A percentile compares a stretch with the other conserved stretches of the same genome.
These are phyloP conservation scores for Thinopyrum elongatum DNA, from an alignment of 176 grass and related monocot species.

Conservation along the genomic window DNA sequence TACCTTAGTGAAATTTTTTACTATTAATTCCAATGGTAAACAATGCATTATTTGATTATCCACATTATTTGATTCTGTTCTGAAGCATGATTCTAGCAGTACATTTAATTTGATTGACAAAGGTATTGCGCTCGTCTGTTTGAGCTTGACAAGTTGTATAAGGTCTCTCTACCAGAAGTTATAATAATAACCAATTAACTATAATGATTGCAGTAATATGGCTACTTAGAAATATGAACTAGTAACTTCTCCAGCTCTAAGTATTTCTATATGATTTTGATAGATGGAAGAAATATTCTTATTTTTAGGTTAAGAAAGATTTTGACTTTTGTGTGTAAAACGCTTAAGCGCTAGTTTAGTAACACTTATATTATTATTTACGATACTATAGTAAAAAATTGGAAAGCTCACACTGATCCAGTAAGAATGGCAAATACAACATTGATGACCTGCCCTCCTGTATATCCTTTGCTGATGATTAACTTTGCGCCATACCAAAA, in stretches of 20 bases:
- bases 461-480: conserved; percentile 67
- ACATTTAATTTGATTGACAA: background rate
- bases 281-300: background rate
- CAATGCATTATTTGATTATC: background rate
- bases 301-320: background rate
- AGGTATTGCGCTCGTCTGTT: background rate
- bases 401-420: conserved; percentile 52
- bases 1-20: background rate
- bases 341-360: background rate
- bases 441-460: conserved; percentile 59
- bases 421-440: conserved; percentile 54
- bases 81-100: background rate
- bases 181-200: background rate
- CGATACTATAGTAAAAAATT: background rate
- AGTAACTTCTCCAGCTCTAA: background rate
- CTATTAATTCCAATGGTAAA: background rate
- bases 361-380: conserved; percentile 12
- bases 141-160: background rate
- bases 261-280: background rate
- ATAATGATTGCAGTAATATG: background rate
- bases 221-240: background rate
- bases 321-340: background rate
- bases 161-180: background rate
- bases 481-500: conserved; percentile 68
- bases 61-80: background rate